Conservation (phyloP, 2,329 filamentous ascomycete species). For the Aphanoascus verrucosus region DNA sequence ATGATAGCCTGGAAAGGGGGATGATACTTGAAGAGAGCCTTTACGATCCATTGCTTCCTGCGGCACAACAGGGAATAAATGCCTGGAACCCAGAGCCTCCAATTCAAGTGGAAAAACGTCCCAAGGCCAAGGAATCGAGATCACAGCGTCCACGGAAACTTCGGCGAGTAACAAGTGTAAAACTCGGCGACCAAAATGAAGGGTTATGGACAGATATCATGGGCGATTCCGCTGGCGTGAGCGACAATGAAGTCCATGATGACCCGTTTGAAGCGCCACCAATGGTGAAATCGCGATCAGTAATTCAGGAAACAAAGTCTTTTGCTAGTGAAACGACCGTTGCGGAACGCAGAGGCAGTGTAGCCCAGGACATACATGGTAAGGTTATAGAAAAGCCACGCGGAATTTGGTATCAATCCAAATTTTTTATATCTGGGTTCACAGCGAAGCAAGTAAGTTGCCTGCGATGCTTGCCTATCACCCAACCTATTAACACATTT, state of each 20-base stretch:
- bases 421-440: conserved; percentile 54
- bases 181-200: conserved; percentile 66
- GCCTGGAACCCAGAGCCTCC: conserved; percentile 55
- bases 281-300: conserved; percentile 17
- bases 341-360: conserved; percentile 17
- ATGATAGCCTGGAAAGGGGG: conserved; percentile 69
- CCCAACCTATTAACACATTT: conserved; percentile 3
- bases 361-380: conserved; percentile 18
- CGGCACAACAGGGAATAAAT: conserved; percentile 61
- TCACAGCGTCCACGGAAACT: conserved; percentile 66
- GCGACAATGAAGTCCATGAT: neutral
- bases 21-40: conserved; percentile 83
- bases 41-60: conserved; percentile 65
- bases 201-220: conserved; percentile 88
- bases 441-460: conserved; percentile 39
- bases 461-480: conserved; percentile 20
- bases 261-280: neutral
- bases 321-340: conserved; percentile 32
- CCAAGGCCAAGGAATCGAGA: conserved; percentile 32
- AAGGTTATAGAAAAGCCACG: conserved; percentile 24
- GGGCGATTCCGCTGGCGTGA: conserved; percentile 27
- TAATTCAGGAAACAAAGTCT: conserved; percentile 27
- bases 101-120: conserved; percentile 23
- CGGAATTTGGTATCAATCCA: conserved; percentile 45
- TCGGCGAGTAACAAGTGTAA: conserved; percentile 75